Conservation (phyloP, 768 basidiomycete species). For the Mrakia frigida region DNA sequence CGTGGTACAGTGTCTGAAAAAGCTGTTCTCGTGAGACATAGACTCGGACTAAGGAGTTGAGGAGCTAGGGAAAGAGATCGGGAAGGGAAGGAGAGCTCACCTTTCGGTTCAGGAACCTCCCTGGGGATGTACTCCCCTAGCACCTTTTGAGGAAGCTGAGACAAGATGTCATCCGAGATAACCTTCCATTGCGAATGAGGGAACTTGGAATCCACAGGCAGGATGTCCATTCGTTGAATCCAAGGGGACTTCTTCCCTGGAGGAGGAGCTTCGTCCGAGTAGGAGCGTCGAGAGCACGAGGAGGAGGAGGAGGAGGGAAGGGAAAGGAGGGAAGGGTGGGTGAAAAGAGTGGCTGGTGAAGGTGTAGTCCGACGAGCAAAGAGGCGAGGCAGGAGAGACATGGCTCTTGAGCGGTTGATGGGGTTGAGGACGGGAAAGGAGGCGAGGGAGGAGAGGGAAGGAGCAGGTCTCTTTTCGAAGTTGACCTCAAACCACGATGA, state of each 20-base stretch:
- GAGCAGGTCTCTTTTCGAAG: background rate
- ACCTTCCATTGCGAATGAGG: background rate
- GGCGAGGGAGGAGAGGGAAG: background rate
- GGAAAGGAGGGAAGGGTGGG: background rate
- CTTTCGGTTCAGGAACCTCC: conserved; percentile 7
- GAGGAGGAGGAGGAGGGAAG: background rate
- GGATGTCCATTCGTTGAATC: too few species aligned
- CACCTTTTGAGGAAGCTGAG: background rate
- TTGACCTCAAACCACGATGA: background rate
- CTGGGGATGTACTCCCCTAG: background rate
- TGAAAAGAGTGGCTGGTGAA: background rate
- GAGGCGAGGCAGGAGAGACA: conserved; percentile 11
- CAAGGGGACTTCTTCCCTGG: background rate
- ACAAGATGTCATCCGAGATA: background rate
- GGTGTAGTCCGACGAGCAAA: conserved; percentile 9
- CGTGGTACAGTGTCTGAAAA: too few species aligned
- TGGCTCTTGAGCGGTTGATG: background rate
- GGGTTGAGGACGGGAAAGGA: background rate
- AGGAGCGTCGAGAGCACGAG: background rate
- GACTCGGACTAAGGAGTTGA: background rate
- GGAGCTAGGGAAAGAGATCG: background rate
- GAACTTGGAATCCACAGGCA: background rate
- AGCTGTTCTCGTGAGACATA: too few species aligned
- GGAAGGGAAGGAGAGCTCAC: conserved; percentile 1
- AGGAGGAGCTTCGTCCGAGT: background rate